Conservation (phyloP, 495 filamentous ascomycete species). For the Tetracladium marchalianum region DNA sequence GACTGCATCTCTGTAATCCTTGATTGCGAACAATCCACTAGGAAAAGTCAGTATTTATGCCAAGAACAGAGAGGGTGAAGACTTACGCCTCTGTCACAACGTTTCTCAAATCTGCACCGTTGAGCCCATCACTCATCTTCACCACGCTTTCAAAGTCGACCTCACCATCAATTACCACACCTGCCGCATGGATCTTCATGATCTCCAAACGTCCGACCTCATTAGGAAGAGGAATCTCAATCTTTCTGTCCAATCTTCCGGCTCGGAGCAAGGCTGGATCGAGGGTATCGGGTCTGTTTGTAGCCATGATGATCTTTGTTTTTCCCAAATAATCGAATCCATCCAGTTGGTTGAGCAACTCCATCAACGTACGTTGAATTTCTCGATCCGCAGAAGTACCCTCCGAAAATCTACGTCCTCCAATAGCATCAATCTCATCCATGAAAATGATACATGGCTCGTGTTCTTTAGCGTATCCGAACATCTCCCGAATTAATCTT, state of each 20-base stretch:
- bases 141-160: constrained; percentile 99
- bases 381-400: constrained; percentile 97
- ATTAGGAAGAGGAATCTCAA: constrained; percentile 98
- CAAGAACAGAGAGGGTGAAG: background rate
- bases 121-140: constrained; percentile 98
- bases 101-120: constrained; percentile 95
- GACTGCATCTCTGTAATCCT: constrained; percentile 89
- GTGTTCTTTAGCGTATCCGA: constrained; percentile 98
- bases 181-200: constrained; percentile 91
- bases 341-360: constrained; percentile 96
- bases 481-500: constrained; percentile 97
- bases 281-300: constrained; percentile 94
- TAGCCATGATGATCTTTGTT: constrained; percentile 99
- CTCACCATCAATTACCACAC: constrained; percentile 83
- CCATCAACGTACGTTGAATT: constrained; percentile 98
- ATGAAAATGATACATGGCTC: constrained; percentile 99
- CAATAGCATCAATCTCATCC: constrained; percentile 99
- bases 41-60: constrained; percentile 18
- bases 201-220: constrained; percentile 97
- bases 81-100: constrained; percentile 98
- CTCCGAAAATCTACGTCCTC: constrained; percentile 94
- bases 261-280: constrained; percentile 92
- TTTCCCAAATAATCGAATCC: constrained; percentile 99
- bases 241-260: constrained; percentile 91
- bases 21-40: constrained; percentile 93